Conservation (phyloP, 441 rosid genomes). For the Theobroma grandiflorum region DNA sequence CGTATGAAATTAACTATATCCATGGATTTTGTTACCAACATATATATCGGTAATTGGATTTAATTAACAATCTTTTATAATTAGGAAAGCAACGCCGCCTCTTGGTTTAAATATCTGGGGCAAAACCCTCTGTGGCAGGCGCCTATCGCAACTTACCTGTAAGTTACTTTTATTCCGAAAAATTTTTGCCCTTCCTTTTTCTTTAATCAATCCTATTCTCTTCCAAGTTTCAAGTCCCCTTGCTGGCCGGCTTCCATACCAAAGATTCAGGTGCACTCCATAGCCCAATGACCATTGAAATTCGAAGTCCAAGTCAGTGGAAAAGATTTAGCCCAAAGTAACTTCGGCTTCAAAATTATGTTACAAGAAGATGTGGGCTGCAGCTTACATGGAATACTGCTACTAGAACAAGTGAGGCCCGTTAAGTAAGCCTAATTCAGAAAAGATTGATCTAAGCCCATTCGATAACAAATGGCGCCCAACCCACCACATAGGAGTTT, state of each 20-base stretch:
- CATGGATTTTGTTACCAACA: too few relatives aligned
- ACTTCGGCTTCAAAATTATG: background rate
- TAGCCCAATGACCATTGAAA: background rate
- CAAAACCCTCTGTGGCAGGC: too few relatives aligned
- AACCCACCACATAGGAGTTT: background rate
- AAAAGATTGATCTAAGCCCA: background rate
- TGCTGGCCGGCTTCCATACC: background rate
- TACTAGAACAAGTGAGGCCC: too few relatives aligned
- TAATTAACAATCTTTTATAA: too few relatives aligned
- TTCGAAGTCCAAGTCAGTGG: too few relatives aligned
- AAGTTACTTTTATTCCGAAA: background rate
- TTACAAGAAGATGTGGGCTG: background rate
- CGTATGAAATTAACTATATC: too few relatives aligned
- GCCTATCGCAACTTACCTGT: background rate
- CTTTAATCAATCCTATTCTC: background rate
- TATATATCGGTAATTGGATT: too few relatives aligned
- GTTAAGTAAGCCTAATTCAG: background rate
- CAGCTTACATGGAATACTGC: background rate
- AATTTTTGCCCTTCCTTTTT: background rate
- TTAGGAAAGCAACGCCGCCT: too few relatives aligned
- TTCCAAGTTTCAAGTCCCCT: background rate
- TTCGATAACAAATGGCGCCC: background rate
- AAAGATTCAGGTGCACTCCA: too few relatives aligned
- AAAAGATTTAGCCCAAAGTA: too few relatives aligned
- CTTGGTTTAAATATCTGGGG: too few relatives aligned